phyloP scores from a whole-genome alignment of 371 early-diverging fungal genomes.

The Thermomucor indicae-seudaticae region DNA sequence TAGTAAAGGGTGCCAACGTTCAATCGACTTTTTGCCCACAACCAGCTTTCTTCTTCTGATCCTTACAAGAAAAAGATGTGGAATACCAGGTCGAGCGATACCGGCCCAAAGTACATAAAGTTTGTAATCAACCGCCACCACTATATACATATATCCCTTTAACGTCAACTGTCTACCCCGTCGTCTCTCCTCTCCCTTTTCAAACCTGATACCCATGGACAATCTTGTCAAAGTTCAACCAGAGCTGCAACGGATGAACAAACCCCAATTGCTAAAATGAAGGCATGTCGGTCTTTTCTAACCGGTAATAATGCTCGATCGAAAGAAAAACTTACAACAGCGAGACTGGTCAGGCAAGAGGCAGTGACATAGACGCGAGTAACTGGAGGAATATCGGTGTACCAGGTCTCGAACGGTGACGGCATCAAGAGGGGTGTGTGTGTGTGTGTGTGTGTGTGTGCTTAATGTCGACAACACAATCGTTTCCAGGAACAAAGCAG shows the following conservation, averaged over 20 bases:
- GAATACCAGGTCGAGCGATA: conserved; percentile 88
- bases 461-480: too few relatives aligned
- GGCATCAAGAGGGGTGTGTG: too few relatives aligned
- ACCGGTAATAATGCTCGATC: neutral
- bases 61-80: conserved; percentile 93
- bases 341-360: conserved; percentile 71
- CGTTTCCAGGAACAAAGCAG: too few relatives aligned
- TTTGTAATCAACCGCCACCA: conserved; percentile 91
- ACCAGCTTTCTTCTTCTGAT: neutral
- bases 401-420: conserved; percentile 88
- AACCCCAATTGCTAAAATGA: conserved; percentile 61
- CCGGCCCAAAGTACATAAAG: conserved; percentile 84
- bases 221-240: conserved; percentile 71
- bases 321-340: conserved; percentile 54
- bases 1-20: neutral
- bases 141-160: too few relatives aligned
- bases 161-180: conserved; percentile 5
- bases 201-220: conserved; percentile 65
- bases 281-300: neutral
- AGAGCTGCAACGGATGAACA: conserved; percentile 73
- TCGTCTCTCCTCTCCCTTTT: neutral
- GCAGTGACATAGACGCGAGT: conserved; percentile 84
- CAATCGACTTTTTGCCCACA: neutral
- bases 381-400: conserved; percentile 82
- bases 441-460: too few relatives aligned